Evolutionary conservation across 1,139 yeast genomes (phyloP).

Genomic region (Chernovozyma aurita): DNA sequence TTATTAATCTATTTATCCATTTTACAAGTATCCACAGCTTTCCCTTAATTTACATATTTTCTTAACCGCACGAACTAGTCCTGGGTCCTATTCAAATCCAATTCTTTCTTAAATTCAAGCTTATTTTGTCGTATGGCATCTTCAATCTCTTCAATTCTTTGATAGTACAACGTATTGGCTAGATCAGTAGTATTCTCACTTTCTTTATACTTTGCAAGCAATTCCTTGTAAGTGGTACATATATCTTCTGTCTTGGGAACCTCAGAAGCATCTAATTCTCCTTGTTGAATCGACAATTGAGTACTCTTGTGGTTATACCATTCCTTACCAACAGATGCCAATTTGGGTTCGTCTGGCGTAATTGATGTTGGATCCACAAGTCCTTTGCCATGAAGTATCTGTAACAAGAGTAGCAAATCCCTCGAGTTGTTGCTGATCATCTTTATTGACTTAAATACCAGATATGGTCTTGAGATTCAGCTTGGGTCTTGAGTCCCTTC

Average conservation of each 20-base stretch:
- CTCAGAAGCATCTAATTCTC: slow-evolving; percentile 8
- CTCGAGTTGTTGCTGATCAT: slow-evolving; percentile 11
- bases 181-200: slow-evolving; percentile 22
- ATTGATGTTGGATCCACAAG: slow-evolving; percentile 17
- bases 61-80: no score
- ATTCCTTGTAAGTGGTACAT: slow-evolving; percentile 13
- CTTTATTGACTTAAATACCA: no score
- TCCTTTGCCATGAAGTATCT: slow-evolving; percentile 20
- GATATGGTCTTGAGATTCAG: no score
- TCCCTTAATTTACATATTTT: no score
- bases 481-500: no score
- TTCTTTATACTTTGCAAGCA: slow-evolving; percentile 14
- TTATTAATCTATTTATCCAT: no score
- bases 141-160: slow-evolving; percentile 17
- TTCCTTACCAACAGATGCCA: slow-evolving; percentile 13
- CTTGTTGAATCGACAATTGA: slow-evolving; percentile 14
- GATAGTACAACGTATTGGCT: slow-evolving; percentile 20
- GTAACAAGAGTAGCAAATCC: slow-evolving; percentile 21
- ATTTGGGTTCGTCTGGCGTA: slow-evolving; percentile 10
- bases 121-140: slow-evolving; percentile 10
- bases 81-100: slow-evolving; percentile 2
- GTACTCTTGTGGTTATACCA: slow-evolving; percentile 23
- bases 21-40: no score
- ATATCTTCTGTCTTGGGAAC: slow-evolving; percentile 15
- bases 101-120: slow-evolving; percentile 9